These are phyloP conservation scores for Candida ponderosae DNA, from an alignment of 805 yeast species.

Conservation along the genomic window DNA sequence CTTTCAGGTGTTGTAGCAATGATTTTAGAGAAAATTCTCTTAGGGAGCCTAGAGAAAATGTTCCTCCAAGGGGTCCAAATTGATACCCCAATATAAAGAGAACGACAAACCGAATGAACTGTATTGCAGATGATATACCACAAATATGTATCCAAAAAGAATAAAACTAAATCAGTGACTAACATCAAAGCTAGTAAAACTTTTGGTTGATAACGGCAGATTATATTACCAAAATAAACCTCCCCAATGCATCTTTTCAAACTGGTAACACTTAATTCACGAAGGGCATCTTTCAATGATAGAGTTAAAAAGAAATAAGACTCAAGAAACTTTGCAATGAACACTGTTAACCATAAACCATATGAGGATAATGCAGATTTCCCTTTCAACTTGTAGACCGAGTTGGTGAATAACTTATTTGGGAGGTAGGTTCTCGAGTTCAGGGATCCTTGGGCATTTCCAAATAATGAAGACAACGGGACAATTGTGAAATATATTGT, in stretches of 20 bases:
- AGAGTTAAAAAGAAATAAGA: conserved; percentile 88
- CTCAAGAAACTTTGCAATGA: conserved; percentile 71
- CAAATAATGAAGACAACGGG: conserved; percentile 55
- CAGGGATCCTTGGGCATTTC: conserved; percentile 15
- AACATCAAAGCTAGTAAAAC: conserved; percentile 90
- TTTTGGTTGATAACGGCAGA: conserved; percentile 83
- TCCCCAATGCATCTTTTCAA: conserved; percentile 95
- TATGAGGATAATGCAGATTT: conserved; percentile 53
- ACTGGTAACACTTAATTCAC: conserved; percentile 72
- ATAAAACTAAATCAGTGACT: conserved; percentile 85
- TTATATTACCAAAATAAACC: conserved; percentile 66
- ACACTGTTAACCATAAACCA: conserved; percentile 63
- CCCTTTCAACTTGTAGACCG: conserved; percentile 45
- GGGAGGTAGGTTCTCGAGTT: conserved; percentile 37
- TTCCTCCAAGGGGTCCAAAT: conserved; percentile 99
- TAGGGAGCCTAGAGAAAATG: conserved; percentile 94
- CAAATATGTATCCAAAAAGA: conserved; percentile 97
- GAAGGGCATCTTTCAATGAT: conserved; percentile 90
- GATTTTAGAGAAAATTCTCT: conserved; percentile 96
- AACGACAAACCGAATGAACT: conserved; percentile 93
- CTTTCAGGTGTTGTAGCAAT: conserved; percentile 71
- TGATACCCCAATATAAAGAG: conserved; percentile 98
- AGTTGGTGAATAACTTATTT: conserved; percentile 50
- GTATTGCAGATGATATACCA: conserved; percentile 97
- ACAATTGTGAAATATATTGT: conserved; percentile 50